Percentiles rank a stretch among this genome's conserved stretches.
phyloP scores from a whole-genome alignment of 2,329 filamentous ascomycete genomes.

The Xylaria polymorpha region DNA sequence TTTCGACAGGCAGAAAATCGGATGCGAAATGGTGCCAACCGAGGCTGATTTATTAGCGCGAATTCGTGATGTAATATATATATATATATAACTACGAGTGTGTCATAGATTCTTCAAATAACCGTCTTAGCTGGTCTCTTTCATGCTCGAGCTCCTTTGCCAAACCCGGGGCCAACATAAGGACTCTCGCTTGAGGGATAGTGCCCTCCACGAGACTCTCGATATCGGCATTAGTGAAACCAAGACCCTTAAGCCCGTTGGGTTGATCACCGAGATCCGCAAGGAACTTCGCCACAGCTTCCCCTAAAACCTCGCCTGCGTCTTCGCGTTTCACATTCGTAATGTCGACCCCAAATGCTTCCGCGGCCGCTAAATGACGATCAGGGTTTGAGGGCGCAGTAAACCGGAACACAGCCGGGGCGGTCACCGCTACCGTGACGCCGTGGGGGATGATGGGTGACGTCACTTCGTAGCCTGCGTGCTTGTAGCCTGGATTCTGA shows the following conservation, averaged over 20 bases:
- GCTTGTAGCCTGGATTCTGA: slow-evolving; percentile 91
- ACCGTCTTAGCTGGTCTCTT: slow-evolving; percentile 73
- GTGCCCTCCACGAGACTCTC: slow-evolving; percentile 92
- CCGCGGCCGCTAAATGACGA: slow-evolving; percentile 87
- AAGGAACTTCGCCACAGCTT: slow-evolving; percentile 85
- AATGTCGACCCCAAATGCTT: slow-evolving; percentile 90
- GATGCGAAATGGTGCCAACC: not conserved
- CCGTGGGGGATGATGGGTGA: slow-evolving; percentile 91
- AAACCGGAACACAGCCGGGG: slow-evolving; percentile 93
- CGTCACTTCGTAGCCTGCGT: slow-evolving; percentile 84
- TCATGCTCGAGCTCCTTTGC: slow-evolving; percentile 75
- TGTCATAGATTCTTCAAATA: slow-evolving; percentile 73
- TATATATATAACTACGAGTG: slow-evolving; percentile 45
- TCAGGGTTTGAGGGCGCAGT: slow-evolving; percentile 92
- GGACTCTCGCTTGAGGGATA: slow-evolving; percentile 87
- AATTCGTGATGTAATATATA: not conserved
- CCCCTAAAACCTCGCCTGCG: slow-evolving; percentile 87
- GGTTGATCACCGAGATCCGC: slow-evolving; percentile 90
- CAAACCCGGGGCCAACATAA: slow-evolving; percentile 90
- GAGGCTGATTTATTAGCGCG: not conserved
- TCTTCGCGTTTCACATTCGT: slow-evolving; percentile 88
- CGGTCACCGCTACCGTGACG: slow-evolving; percentile 92
- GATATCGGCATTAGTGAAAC: slow-evolving; percentile 80
- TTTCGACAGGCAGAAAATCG: not conserved
- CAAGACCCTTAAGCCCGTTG: slow-evolving; percentile 82